Base-by-base conservation (phyloP, 805 yeast species). In the Allodekkera sacchari region DNA sequence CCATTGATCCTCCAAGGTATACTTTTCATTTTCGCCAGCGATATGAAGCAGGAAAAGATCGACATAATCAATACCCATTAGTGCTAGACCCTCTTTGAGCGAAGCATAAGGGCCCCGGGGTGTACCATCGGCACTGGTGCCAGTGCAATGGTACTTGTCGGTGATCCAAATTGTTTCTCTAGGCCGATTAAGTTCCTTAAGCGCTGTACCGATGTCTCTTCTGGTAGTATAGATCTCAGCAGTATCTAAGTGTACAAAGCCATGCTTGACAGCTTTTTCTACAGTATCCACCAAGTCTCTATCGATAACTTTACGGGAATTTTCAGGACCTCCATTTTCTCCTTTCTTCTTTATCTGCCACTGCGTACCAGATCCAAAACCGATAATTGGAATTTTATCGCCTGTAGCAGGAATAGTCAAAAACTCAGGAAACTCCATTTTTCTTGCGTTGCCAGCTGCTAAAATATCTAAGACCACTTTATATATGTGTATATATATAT, bases 171-270 rank as follows among this genome's bases (percentile, higher is more conserved):
- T 33, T 52, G 53, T 58, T 30, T 51, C 68, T 55, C 84, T 61
- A 28, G 50, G 38, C 10, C 57, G 34, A 6, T 64, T 68, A 1
- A 64, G 50, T 27, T 55, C 48, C 30, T 56, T 57, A 21, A 76
- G 37, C 1, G 76, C 83, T 19, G 47, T 63, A n/a, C 76, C 81
- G 31, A 77, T 67, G 44, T 77, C 83, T 5, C 45, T 50, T 37
- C 74, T 71, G 6, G 83, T 77, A 14, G 68, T 62, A 50, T 77
- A 77, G 11, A 64, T 55, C 41, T 77, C 82, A 1, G 84, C 83
- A 3, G 79, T 74, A 45, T 77, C 85, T 23, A 77, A 52, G 48
- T 76, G 83, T 22, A 52, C 60, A 49, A 69, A 71, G 0, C 83
- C 83, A 11, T 50, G 43, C 7, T 65, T 52, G 20, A 77, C 43